Evolutionary conservation across 2,329 filamentous ascomycete genomes (phyloP), one percentile per base, ranked within the genome.

Genomic region (Aspergillus flavus): DNA sequence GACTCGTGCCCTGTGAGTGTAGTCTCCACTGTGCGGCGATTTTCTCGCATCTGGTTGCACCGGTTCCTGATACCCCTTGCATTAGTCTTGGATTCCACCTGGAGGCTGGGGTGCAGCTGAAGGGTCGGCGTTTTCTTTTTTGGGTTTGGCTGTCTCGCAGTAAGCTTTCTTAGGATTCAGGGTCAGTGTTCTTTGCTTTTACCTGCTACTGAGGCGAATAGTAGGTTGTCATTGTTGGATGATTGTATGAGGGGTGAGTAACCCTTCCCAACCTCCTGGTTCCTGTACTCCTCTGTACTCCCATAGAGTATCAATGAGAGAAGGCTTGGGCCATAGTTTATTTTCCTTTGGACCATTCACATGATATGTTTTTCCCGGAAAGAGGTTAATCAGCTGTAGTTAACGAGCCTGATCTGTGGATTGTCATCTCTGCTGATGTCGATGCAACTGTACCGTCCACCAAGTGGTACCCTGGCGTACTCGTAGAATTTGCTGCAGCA

Each of bases 401-500:
- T 10, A 34, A 21, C 34, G 28, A 34, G 28, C 4, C 12, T 52
- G 52, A 23, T 23, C 30, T 21, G 30, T 39, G 12, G 19, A 46
- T 34, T 34, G 19, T 12, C 26, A 34, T 41, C 28, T 9, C 2
- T 26, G 28, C 11, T 45, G 7, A 43, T 30, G 56, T 41, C 48
- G 45, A 62, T 58, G 46, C 48, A 62, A 54, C 52, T 16, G 32
- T 36, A 2, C 34, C 34, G 34, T 30, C 16, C 30, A n/a, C 26
- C n/a, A 34, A 19, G 39, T 41, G 50, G 19, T 19, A 45, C 56
- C 61, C 43, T 59, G 57, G 56, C 62, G 48, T 61, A 26, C 39
- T 64, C 62, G 62, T 61, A 64, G 62, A 64, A 64, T 64, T 57
- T 59, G 36, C 16, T 41, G 26, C 59, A 54, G 48, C 32, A 54